Conservation (phyloP, 495 filamentous ascomycete species). For the Aspergillus panamensis region DNA sequence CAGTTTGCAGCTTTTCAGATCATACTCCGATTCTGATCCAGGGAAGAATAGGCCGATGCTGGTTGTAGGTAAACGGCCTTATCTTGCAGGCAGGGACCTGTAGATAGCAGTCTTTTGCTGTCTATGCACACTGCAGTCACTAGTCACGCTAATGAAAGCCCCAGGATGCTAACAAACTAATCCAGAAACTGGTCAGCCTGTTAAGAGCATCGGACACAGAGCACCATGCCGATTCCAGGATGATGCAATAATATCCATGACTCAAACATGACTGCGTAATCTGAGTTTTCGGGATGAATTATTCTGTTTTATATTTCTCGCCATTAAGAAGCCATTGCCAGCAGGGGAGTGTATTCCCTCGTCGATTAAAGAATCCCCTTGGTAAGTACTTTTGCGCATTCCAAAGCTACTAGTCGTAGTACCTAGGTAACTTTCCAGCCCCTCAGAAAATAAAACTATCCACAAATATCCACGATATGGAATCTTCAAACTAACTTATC, state of each 20-base stretch:
- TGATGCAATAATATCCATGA: no score
- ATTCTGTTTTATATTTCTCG: neutral
- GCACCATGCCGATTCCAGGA: no score
- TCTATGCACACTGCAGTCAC: neutral
- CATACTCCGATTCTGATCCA: neutral
- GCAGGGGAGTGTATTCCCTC: neutral
- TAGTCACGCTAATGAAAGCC: no score
- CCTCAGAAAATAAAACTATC: neutral
- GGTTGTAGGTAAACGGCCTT: neutral
- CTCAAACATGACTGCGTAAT: neutral
- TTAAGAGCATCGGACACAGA: no score
- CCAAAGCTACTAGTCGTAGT: no score
- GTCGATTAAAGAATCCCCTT: neutral
- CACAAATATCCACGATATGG: neutral
- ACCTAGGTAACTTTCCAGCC: neutral
- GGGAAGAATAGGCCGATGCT: no score
- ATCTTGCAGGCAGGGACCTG: slow-evolving; percentile 1
- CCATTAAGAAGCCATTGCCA: neutral
- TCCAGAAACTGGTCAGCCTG: no score
- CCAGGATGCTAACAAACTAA: no score
- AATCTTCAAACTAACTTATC: neutral
- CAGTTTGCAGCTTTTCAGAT: neutral
- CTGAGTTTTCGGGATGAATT: neutral
- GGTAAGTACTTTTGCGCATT: neutral
- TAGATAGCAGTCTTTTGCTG: no score